Evolutionary conservation across 2,329 filamentous ascomycete genomes (phyloP), one percentile per base, ranked within the genome.

Genomic region (Shiraia sp.): DNA sequence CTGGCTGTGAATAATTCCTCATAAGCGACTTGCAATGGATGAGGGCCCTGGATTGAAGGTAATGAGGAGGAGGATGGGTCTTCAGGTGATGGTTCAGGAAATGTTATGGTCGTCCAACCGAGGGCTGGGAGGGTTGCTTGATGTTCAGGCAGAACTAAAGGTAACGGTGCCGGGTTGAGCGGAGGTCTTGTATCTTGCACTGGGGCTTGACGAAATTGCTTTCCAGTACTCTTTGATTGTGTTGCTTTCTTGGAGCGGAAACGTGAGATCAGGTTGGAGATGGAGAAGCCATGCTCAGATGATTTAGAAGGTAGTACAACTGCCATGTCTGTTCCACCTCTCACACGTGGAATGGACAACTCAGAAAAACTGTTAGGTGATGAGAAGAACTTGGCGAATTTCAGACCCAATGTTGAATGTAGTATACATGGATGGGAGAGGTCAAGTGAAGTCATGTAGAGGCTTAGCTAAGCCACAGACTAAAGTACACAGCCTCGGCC

Each of bases 51-150:
- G 12, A 32, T 16, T 15, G 38, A 15, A 6, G 26, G 29, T 2
- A 10, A 5, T 4, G 47, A 15, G 14, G 33, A 16, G 14, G 32
- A 5, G 9, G 10, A 13, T 24, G 34, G 17, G 10, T 10, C 22
- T 37, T 36, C 22, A 10, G 36, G 31, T 14, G 33, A 10, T 13
- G 36, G 34, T 35, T 51, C 43, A 6, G 59, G 64, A 14, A 68
- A 65, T 17, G 65, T 67, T 27, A 68, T 36, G 2, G 62, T 67
- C 2, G 65, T 67, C 66, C 66, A 69, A 28, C 66, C 66, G n/a
- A 67, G 57, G 10, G 51, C 48, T 14, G 56, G 47, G 10, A 69
- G 53, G 5, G 55, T 46, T 28, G 53, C 43, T 49, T 68, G 60
- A 42, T 69, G 65, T 36, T 62, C 50, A 24, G 61, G 53, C 2